Evolutionary conservation across 768 basidiomycete genomes (phyloP), one percentile per base, ranked within the genome.

Genomic region (Trametes villosa): DNA sequence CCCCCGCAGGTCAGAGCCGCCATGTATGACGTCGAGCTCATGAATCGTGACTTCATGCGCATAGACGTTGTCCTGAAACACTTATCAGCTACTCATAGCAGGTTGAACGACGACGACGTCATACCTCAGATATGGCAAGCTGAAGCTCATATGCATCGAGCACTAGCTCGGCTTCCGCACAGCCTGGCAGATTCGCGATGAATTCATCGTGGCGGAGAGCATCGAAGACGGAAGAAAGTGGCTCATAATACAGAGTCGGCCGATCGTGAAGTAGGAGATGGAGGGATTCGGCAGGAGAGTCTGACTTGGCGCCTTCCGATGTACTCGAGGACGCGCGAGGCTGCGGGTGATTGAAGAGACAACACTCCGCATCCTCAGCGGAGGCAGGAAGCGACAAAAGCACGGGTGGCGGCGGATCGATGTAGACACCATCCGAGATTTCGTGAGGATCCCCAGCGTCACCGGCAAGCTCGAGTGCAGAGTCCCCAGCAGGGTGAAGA

Each of bases 191-290:
- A 17, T 75, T 72, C 47, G 77, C 74, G 30, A 90, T 68, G 55
- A 76, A 70, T 48, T 83, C 80, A 57, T 91, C 88, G 67, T 83
- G 79, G 30, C 89, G 87, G 42, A 93, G 74, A 57, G 86, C 87
- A 56, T 87, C 87, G 67, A 92, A 92, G 20, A 92, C 83, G 57
- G 74, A 78, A 42, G 81, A 83, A 46, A 93, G 69, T 29, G 90
- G 86, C 70, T 92, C 90, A 66, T 92, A 92, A 71, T 90, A 93
- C 8, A 92, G 76, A 4, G 85, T 88, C 3, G 90, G 89, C 18
- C 76, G 80, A 58, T 84, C 76, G 46, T 84, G 81, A 59, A 93
- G 78, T 48, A 92, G 74, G 7, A 90, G 69, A n/a, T 45, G 44
- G 15, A 65, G 51, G 1, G 56, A 40, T 29, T 40, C 59, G 8